Conservation (phyloP, 441 rosid species). For the Populus hybrid region DNA sequence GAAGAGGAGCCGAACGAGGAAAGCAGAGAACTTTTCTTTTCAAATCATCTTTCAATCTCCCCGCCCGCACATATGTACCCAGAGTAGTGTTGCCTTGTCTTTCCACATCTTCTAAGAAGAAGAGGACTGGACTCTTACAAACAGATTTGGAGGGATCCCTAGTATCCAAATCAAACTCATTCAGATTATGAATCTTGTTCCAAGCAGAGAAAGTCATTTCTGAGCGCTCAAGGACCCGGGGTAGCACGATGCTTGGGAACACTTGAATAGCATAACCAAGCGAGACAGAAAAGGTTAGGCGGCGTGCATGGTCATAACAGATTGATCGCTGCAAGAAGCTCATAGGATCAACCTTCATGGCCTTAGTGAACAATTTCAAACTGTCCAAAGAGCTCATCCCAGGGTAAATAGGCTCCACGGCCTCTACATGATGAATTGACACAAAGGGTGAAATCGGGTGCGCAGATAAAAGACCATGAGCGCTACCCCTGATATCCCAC, state of each 20-base stretch:
- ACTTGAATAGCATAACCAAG: conserved; percentile 83
- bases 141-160: conserved; percentile 58
- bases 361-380: conserved; percentile 67
- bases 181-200: conserved; percentile 48
- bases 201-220: conserved; percentile 81
- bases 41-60: conserved; percentile 50
- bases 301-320: conserved; percentile 58
- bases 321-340: conserved; percentile 81
- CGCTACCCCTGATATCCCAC: conserved; percentile 92
- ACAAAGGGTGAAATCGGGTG: conserved; percentile 86
- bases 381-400: conserved; percentile 62
- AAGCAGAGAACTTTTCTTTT: conserved; percentile 76
- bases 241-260: conserved; percentile 56
- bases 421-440: conserved; percentile 85
- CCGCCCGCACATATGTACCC: conserved; percentile 51
- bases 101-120: conserved; percentile 53
- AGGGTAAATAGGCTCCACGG: conserved; percentile 77
- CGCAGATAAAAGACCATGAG: conserved; percentile 68
- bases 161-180: conserved; percentile 81
- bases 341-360: conserved; percentile 60
- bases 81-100: conserved; percentile 48
- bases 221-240: conserved; percentile 72
- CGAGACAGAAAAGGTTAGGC: conserved; percentile 60
- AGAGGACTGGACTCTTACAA: conserved; percentile 53
- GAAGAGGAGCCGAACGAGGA: conserved; percentile 59